phyloP scores from a whole-genome alignment of 1,284 basidiomycete genomes.

The Sutorius eximius region DNA sequence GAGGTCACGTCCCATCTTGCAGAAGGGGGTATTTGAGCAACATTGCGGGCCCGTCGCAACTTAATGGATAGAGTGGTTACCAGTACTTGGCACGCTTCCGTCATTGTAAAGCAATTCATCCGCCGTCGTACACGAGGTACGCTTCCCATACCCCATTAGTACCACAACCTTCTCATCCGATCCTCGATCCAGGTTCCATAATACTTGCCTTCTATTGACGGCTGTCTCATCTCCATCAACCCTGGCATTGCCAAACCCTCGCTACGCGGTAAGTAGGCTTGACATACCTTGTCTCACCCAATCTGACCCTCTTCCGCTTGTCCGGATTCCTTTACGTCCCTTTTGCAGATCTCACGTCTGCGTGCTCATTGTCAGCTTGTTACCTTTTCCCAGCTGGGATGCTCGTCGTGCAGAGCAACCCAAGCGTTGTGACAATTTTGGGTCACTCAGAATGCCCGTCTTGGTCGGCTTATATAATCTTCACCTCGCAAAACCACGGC shows the following conservation, averaged over 20 bases:
- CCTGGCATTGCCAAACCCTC: constrained; percentile 13
- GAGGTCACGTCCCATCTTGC: constrained; percentile 3
- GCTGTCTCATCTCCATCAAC: constrained; percentile 5
- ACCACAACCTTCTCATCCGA: constrained; percentile 15
- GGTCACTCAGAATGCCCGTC: background rate
- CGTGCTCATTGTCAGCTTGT: background rate
- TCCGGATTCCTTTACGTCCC: too few species aligned
- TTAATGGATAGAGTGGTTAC: constrained; percentile 14
- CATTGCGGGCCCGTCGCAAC: constrained; percentile 18
- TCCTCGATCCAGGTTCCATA: constrained; percentile 22
- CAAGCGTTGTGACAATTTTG: background rate
- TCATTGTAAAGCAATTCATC: constrained; percentile 30
- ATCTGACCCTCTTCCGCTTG: background rate
- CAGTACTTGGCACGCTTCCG: constrained; percentile 18
- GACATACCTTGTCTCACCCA: background rate
- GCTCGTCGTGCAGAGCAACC: background rate
- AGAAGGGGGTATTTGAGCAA: constrained; percentile 25
- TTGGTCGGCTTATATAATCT: background rate
- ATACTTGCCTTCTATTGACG: constrained; percentile 15
- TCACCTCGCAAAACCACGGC: background rate
- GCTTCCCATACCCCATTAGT: constrained; percentile 21
- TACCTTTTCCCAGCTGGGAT: background rate
- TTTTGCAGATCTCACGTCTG: background rate
- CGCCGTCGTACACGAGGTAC: constrained; percentile 21
- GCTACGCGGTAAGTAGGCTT: background rate